Base-by-base conservation (phyloP, 208 protist genomes). In the Leishmania martiniquensis region DNA sequence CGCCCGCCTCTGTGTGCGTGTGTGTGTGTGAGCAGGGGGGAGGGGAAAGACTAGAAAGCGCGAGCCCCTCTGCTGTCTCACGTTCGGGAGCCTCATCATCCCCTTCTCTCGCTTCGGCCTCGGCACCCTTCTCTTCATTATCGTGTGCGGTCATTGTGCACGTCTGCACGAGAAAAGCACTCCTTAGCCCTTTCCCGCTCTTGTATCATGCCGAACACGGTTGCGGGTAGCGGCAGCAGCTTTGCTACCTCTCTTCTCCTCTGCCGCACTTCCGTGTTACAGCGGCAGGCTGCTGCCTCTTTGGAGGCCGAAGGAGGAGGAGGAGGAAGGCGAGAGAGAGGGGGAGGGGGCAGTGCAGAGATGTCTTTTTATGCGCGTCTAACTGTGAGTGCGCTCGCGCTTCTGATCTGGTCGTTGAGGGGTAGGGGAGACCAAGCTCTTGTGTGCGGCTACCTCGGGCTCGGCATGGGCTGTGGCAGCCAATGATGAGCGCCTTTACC, bases 41-140 rank as follows among this genome's bases (percentile, higher is more conserved):
- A 10, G 39, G 59, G 1, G 59, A 42, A 2, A n/a, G 44, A 2
- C 20, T 49, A 44, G 29, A 22, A 51, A 12, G 25, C 25, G 29
- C 42, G n/a, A 9, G 10, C 42, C 1, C 9, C 29, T 32, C n/a
- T 7, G 66, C 44, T 52, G 32, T 52, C 10, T 17, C 34, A 76
- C n/a, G 47, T 76, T 57, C 65, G n/a, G n/a, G n/a, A n/a, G n/a
- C 76, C 45, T 80, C 42, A 57, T 20, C 2, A 22, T 57, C 51
- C 47, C 62, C 39, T n/a, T n/a, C 37, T 65, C 32, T 2, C 52
- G 59, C 13, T 42, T n/a, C 22, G n/a, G 9, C 32, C 34, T n/a
- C 7, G 22, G 13, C 49, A 9, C 57, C 39, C 29, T 20, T 54
- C 22, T 20, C 20, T 25, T 39, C 44, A 2, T 49, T 39, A 17